Percentiles rank a stretch among this genome's conserved stretches.
Evolutionary conservation across 441 rosid species (phyloP).

Genomic region (Raphanus hybrid): DNA sequence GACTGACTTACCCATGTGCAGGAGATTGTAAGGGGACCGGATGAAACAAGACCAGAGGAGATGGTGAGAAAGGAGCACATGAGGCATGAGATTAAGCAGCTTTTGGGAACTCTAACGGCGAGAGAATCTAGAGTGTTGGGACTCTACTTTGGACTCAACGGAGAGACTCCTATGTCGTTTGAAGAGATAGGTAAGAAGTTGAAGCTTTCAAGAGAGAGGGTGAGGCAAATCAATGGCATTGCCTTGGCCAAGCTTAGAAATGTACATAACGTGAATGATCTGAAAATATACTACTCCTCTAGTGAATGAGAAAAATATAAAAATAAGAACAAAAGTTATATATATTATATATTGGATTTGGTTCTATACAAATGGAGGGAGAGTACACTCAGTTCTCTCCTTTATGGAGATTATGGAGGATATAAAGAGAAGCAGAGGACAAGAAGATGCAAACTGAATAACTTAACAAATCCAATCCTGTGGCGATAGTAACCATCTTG

Average conservation of each 20-base stretch:
- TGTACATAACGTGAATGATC: conserved; percentile 37
- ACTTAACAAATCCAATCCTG: conserved; percentile 76
- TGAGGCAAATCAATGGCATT: conserved; percentile 55
- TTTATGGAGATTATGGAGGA: conserved; percentile 85
- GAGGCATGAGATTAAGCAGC: conserved; percentile 52
- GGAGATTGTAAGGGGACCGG: conserved; percentile 62
- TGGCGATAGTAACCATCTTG: conserved; percentile 87
- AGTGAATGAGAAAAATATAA: conserved; percentile 11
- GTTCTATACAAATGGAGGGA: conserved; percentile 24
- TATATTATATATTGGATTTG: conserved; percentile 10
- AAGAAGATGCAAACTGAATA: conserved; percentile 88
- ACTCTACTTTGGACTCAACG: conserved; percentile 53
- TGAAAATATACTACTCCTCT: conserved; percentile 48
- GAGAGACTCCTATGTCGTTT: conserved; percentile 52
- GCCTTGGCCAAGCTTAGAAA: conserved; percentile 50
- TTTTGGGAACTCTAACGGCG: conserved; percentile 45
- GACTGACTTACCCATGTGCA: conserved; percentile 12
- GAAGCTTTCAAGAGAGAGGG: conserved; percentile 60
- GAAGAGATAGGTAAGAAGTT: conserved; percentile 53
- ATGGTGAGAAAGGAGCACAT: conserved; percentile 47
- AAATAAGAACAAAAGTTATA: background rate
- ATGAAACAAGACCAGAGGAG: conserved; percentile 53
- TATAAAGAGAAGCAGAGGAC: conserved; percentile 85
- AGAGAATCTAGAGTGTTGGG: conserved; percentile 58
- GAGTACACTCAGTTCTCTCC: conserved; percentile 47